phyloP scores from a whole-genome alignment of 23 red algal genomes.

The Gracilaria domingensis region DNA sequence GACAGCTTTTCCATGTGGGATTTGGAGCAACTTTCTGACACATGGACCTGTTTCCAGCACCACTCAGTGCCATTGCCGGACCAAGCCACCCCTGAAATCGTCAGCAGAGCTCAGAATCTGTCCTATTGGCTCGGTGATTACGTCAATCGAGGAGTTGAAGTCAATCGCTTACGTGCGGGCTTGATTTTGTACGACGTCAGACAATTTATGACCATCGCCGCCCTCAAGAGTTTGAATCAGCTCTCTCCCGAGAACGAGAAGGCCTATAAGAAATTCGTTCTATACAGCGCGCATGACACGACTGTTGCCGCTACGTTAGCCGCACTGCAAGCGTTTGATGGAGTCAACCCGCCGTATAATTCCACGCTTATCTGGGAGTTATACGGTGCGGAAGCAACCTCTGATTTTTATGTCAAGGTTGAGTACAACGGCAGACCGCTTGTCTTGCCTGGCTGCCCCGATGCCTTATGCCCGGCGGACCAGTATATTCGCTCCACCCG shows the following conservation, averaged over 20 bases:
- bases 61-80: conserved; percentile 62
- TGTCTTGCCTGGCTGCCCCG: conserved; percentile 45
- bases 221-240: conserved; percentile 13
- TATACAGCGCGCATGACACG: conserved; percentile 93
- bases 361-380: conserved; percentile 95
- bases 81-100: conserved; percentile 55
- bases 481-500: conserved; percentile 46
- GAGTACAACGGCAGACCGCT: conserved; percentile 75
- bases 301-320: conserved; percentile 82
- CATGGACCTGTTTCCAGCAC: conserved; percentile 65
- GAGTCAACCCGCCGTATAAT: conserved; percentile 86
- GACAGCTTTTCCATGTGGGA: conserved; percentile 36
- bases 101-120: conserved; percentile 22
- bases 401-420: conserved; percentile 51
- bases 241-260: not conserved
- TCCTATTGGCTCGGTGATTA: conserved; percentile 62
- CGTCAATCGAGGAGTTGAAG: conserved; percentile 40
- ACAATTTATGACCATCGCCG: conserved; percentile 35
- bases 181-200: conserved; percentile 52
- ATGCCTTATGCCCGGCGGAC: conserved; percentile 26
- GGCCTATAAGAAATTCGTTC: conserved; percentile 60
- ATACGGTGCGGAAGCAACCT: conserved; percentile 1
- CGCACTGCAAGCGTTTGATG: conserved; percentile 64
- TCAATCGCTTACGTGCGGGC: conserved; percentile 40
- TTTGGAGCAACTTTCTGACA: conserved; percentile 64